These are phyloP conservation scores for Angomonas deanei DNA, from an alignment of 208 protist genomes.

Conservation along the genomic window DNA sequence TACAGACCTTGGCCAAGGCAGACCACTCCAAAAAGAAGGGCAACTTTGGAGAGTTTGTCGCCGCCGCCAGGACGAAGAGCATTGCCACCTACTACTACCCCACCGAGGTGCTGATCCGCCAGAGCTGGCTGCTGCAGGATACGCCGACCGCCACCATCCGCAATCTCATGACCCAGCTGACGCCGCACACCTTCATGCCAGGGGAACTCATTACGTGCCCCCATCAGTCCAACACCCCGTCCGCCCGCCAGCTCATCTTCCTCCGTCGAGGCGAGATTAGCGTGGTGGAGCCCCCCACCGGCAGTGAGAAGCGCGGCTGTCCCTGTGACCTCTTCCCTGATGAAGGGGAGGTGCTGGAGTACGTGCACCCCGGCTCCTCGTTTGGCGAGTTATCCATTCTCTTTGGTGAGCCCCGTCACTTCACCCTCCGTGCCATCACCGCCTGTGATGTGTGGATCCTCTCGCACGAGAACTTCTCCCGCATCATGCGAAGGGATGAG, in stretches of 20 bases:
- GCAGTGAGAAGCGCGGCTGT: background rate
- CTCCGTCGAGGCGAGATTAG: constrained; percentile 58
- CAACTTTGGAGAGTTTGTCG: constrained; percentile 33
- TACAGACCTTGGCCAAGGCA: constrained; percentile 36
- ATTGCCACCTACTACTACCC: constrained; percentile 62
- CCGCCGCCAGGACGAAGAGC: constrained; percentile 39
- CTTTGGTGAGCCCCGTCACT: constrained; percentile 72
- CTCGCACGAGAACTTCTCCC: constrained; percentile 48
- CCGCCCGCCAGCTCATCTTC: constrained; percentile 67
- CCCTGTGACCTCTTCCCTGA: background rate
- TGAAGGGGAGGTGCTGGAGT: constrained; percentile 8
- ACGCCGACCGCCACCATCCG: constrained; percentile 64
- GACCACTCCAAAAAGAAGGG: background rate
- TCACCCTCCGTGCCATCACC: constrained; percentile 57
- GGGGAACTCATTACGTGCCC: constrained; percentile 74
- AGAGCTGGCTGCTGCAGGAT: constrained; percentile 88
- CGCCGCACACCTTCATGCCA: constrained; percentile 62
- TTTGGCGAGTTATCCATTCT: constrained; percentile 85
- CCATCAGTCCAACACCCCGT: constrained; percentile 23
- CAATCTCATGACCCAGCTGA: constrained; percentile 58
- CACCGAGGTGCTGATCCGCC: constrained; percentile 74
- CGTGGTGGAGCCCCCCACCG: constrained; percentile 38
- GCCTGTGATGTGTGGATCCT: constrained; percentile 83
- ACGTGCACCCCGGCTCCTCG: constrained; percentile 50
- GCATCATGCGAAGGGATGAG: constrained; percentile 61